These are phyloP conservation scores for Lantana camara DNA, from an alignment of 257 asterid genomes.

Conservation along the genomic window DNA sequence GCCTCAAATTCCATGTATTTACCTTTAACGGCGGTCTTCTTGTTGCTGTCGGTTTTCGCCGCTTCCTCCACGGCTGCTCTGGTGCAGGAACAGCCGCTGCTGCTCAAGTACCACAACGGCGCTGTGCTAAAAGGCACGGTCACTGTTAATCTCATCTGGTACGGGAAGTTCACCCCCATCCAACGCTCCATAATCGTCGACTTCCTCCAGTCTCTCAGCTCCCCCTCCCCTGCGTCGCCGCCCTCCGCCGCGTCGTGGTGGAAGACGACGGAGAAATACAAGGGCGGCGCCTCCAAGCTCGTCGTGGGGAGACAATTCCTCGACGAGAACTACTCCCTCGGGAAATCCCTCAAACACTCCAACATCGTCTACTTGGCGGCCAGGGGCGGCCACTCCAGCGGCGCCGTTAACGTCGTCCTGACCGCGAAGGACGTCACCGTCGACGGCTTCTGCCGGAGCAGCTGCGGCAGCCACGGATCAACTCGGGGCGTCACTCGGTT, in stretches of 20 bases:
- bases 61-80: conserved; percentile 48
- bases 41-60: conserved; percentile 15
- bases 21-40: too few relatives aligned
- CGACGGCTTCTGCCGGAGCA: conserved; percentile 65
- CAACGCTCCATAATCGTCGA: conserved; percentile 64
- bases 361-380: conserved; percentile 48
- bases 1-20: conserved; percentile 18
- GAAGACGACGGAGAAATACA: conserved; percentile 44
- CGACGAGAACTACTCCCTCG: conserved; percentile 43
- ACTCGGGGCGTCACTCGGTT: conserved; percentile 53
- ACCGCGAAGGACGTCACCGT: conserved; percentile 73
- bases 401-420: conserved; percentile 53
- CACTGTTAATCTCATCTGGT: conserved; percentile 63
- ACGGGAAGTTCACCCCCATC: conserved; percentile 58
- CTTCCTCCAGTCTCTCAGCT: conserved; percentile 54
- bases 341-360: conserved; percentile 42
- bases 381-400: conserved; percentile 41
- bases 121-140: conserved; percentile 54
- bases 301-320: conserved; percentile 50
- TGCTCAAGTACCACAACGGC: conserved; percentile 63
- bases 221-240: conserved; percentile 15
- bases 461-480: conserved; percentile 78
- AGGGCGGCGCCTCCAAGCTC: conserved; percentile 37
- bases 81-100: conserved; percentile 55
- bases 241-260: conserved; percentile 54